These are phyloP conservation scores for Domatiomyces catenatus DNA, from an alignment of 2,329 filamentous ascomycete species.

Conservation along the genomic window DNA sequence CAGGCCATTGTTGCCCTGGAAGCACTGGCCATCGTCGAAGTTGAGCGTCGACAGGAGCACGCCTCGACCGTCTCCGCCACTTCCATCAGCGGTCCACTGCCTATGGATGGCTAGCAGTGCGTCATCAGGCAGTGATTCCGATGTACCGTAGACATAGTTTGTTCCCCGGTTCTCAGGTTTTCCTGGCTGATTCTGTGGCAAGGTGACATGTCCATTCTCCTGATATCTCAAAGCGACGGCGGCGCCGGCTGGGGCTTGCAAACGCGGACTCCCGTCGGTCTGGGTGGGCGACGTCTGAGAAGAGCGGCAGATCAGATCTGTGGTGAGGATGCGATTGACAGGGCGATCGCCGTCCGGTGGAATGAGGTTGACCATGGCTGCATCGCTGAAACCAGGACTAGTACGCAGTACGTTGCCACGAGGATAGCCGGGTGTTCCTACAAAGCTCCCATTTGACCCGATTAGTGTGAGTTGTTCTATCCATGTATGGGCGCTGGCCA, in stretches of 20 bases:
- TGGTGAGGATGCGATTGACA: slow-evolving; percentile 32
- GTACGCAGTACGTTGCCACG: slow-evolving; percentile 51
- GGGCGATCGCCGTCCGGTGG: slow-evolving; percentile 35
- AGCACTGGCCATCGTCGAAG: slow-evolving; percentile 85
- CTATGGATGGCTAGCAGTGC: slow-evolving; percentile 51
- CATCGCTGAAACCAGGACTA: slow-evolving; percentile 41
- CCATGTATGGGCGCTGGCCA: slow-evolving; percentile 55
- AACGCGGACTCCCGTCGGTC: slow-evolving; percentile 43
- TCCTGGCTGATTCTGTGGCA: slow-evolving; percentile 38
- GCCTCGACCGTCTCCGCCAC: slow-evolving; percentile 65
- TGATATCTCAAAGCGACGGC: slow-evolving; percentile 51
- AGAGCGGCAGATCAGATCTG: slow-evolving; percentile 47
- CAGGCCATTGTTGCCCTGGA: slow-evolving; percentile 51
- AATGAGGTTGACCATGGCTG: slow-evolving; percentile 46
- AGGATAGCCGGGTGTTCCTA: slow-evolving; percentile 56
- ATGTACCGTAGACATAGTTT: slow-evolving; percentile 61
- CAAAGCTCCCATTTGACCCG: slow-evolving; percentile 56
- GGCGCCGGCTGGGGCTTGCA: slow-evolving; percentile 46
- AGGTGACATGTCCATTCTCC: slow-evolving; percentile 63
- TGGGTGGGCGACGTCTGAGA: slow-evolving; percentile 47
- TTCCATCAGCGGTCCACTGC: slow-evolving; percentile 64
- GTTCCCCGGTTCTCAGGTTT: slow-evolving; percentile 54
- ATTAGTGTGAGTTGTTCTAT: slow-evolving; percentile 61
- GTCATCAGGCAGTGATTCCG: slow-evolving; percentile 42
- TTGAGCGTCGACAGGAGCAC: slow-evolving; percentile 59